Evolutionary conservation across 2,329 filamentous ascomycete genomes (phyloP).

Genomic region (Didymella keratinophila): DNA sequence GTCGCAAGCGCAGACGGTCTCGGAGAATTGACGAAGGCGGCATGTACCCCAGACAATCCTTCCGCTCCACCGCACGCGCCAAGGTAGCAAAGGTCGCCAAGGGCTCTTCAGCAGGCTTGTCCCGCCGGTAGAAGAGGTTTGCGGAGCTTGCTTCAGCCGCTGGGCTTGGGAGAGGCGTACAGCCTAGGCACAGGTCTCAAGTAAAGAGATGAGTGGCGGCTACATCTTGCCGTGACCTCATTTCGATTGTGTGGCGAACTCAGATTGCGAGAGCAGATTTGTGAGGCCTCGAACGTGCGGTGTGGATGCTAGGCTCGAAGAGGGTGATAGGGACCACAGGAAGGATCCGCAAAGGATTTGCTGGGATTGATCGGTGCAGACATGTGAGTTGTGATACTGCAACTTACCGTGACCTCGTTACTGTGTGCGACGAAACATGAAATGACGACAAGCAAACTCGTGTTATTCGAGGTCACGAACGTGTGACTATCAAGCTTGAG

Average conservation of each 20-base stretch:
- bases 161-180: slow-evolving; percentile 1
- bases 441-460: no score
- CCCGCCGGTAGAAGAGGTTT: slow-evolving; percentile 34
- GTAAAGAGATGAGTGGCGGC: neutral
- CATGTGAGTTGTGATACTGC: no score
- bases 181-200: neutral
- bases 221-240: neutral
- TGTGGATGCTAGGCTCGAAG: neutral
- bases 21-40: slow-evolving; percentile 6
- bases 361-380: neutral
- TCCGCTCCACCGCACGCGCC: slow-evolving; percentile 18
- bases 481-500: no score
- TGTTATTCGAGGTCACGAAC: no score
- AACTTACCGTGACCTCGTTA: no score
- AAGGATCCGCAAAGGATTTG: neutral
- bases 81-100: slow-evolving; percentile 24
- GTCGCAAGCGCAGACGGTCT: neutral
- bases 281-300: neutral
- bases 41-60: slow-evolving; percentile 24
- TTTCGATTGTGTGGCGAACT: neutral
- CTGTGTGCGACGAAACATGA: no score
- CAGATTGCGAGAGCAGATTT: neutral
- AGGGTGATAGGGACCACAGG: neutral
- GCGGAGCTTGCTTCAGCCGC: slow-evolving; percentile 26
- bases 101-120: slow-evolving; percentile 36